Conservation (phyloP, 257 asterid genomes). For the Primulina tabacum region DNA sequence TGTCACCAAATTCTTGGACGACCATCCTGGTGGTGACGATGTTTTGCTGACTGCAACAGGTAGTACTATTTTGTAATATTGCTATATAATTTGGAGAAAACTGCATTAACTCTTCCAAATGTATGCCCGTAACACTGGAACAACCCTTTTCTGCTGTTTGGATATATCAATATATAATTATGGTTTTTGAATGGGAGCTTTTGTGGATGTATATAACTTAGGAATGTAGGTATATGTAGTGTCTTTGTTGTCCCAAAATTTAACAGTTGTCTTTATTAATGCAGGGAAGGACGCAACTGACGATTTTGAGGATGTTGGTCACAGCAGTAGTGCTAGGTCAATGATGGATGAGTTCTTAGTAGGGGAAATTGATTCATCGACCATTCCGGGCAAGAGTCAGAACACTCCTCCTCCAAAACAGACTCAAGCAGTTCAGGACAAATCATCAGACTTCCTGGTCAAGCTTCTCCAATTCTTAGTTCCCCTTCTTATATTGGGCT, state of each 20-base stretch:
- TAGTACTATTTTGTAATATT: slow-evolving; percentile 15
- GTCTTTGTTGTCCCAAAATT: neutral
- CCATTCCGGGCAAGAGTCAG: slow-evolving; percentile 41
- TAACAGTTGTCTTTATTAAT: neutral
- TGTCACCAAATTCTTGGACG: slow-evolving; percentile 63
- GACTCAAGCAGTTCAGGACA: slow-evolving; percentile 55
- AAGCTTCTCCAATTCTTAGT: slow-evolving; percentile 83
- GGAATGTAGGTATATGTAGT: neutral
- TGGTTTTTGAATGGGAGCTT: neutral
- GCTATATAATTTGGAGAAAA: neutral
- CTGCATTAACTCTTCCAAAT: neutral
- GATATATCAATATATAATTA: neutral
- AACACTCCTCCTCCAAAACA: slow-evolving; percentile 55
- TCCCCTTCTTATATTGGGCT: slow-evolving; percentile 64
- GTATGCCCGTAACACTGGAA: neutral
- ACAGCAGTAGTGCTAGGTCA: slow-evolving; percentile 67
- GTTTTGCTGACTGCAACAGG: slow-evolving; percentile 62
- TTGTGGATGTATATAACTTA: neutral
- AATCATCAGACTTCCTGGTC: slow-evolving; percentile 56
- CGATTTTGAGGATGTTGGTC: slow-evolving; percentile 88
- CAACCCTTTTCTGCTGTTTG: neutral
- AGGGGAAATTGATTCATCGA: slow-evolving; percentile 59
- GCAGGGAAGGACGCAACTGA: slow-evolving; percentile 85
- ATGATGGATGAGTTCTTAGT: slow-evolving; percentile 62
- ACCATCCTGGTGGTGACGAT: slow-evolving; percentile 79